phyloP scores from a whole-genome alignment of 2,329 filamentous ascomycete genomes.

The Aspergillus piperis region DNA sequence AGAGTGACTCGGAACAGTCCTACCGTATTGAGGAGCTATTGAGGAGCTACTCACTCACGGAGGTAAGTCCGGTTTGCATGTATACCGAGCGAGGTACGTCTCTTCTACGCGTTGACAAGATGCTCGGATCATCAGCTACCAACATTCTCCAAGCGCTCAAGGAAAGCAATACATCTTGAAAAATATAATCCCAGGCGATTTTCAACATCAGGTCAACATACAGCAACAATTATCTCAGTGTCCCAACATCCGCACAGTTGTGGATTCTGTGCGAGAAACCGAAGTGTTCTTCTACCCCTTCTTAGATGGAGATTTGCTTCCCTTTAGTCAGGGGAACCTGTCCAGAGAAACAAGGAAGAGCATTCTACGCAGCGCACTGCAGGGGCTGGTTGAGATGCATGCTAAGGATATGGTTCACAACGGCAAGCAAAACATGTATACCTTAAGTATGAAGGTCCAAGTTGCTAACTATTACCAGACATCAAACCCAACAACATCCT shows the following conservation, averaged over 20 bases:
- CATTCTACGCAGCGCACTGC: slow-evolving; percentile 12
- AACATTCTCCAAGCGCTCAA: no score
- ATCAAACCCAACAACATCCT: slow-evolving; percentile 15
- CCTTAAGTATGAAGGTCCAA: no score
- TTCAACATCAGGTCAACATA: slow-evolving; percentile 33
- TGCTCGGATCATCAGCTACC: no score
- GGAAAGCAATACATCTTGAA: slow-evolving; percentile 1
- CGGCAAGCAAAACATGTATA: no score
- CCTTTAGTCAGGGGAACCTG: slow-evolving; percentile 13
- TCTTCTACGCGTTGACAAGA: no score
- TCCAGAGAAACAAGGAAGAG: slow-evolving; percentile 14
- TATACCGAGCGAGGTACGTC: no score
- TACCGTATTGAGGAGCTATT: no score
- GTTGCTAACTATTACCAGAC: not conserved
- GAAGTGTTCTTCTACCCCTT: slow-evolving; percentile 27
- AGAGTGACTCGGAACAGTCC: no score
- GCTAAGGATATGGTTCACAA: no score
- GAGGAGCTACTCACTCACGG: no score
- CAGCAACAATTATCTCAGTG: slow-evolving; percentile 25
- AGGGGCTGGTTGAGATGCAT: no score
- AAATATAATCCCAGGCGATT: slow-evolving; percentile 31
- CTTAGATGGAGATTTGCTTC: slow-evolving; percentile 21
- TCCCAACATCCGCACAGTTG: slow-evolving; percentile 29
- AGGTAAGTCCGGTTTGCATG: no score
- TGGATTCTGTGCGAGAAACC: slow-evolving; percentile 24